Evolutionary conservation across 768 basidiomycete species (phyloP), one percentile per base, ranked within the genome.

Genomic region (Trametes gibbosa): DNA sequence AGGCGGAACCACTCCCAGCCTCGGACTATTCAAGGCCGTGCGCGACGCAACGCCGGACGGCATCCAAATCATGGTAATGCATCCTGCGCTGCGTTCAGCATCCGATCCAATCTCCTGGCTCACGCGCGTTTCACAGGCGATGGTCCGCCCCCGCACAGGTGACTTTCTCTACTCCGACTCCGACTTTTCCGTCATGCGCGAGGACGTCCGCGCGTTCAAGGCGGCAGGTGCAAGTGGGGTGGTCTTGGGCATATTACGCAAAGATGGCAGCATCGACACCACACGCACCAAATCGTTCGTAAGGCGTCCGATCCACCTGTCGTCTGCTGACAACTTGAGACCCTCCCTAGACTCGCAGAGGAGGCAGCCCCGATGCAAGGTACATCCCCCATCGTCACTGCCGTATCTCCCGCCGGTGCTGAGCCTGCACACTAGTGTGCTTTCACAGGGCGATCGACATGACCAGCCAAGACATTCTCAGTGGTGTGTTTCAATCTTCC

Each of bases 371-470:
- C 87, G 3, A 65, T 86, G 42, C 82, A 91, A 81, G 83, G 90
- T 87, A 50, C 57, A 50, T 2, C 10, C 13, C 14, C n/a, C 32
- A 34, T 13, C 17, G 37, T 16, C 53, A 21, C 2, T 13, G 1
- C 8, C 4, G 12, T 3, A 5, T 25, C 40, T 32, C 21, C n/a
- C 17, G n/a, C n/a, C 47, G 43, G 10, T 46, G 23, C 13, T 21
- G 54, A 29, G 51, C n/a, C 7, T 6, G 32, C 46, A 29, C 21
- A 29, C 21, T 55, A 90, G 90, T 88, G 42, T 89, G 87, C 63
- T 90, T 91, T 69, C 89, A 91, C 67, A 77, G 89, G 54, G 90
- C 89, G 29, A 85, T 91, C 62, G 90, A 92, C 64, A 84, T 92
- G 87, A 37, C 46, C 12, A 81, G 83, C 14, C 69, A 70, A 49